Base-by-base conservation (phyloP, 208 protist species). In the Wallacemonas collosoma region DNA sequence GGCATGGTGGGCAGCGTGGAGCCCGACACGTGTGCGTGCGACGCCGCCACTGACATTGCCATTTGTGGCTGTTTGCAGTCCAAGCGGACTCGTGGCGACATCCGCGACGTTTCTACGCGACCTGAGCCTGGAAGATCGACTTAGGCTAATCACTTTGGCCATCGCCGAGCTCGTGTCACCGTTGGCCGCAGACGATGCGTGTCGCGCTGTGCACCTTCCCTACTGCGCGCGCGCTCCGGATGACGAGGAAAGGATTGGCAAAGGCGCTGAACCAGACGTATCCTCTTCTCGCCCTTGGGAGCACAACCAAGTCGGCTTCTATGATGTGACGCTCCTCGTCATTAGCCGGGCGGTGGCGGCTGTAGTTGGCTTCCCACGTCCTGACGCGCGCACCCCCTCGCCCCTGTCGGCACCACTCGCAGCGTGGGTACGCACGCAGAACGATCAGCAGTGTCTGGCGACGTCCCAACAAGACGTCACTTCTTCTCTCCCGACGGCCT, bases 271-370 rank as follows among this genome's bases (percentile, higher is more conserved):
- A 26, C 26, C 26, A 26, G 26, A 26, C 26, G 26, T 26, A 26
- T 26, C 26, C 26, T 26, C 26, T 26, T 26, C 26, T 26, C 26
- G 45, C 17, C 17, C 48, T 7, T 3, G 40, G 35, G 1, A 53
- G 8, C 3, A 58, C 26, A 61, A 3, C 36, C 40, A 8, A 5
- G 8, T 53, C 4, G 60, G 60, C 7, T 12, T 65, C 3, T 65
- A 65, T 41, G 78, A 87, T 17, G 68, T 93, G 40, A 60, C 83
- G 26, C 68, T 90, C 63, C n/a, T 91, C 15, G 71, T 75, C 26
- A 65, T 91, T 3, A 85, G 88, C 43, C 82, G 79, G 50, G 80
- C 88, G 2, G 44, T 91, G 38, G 75, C 73, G 0, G 64, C 84
- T 38, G 82, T 79, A 1, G 54, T 89, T 55, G 78, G 76, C 53